Conservation (phyloP, 2,329 filamentous ascomycete species). For the Fusarium sambucinum region DNA sequence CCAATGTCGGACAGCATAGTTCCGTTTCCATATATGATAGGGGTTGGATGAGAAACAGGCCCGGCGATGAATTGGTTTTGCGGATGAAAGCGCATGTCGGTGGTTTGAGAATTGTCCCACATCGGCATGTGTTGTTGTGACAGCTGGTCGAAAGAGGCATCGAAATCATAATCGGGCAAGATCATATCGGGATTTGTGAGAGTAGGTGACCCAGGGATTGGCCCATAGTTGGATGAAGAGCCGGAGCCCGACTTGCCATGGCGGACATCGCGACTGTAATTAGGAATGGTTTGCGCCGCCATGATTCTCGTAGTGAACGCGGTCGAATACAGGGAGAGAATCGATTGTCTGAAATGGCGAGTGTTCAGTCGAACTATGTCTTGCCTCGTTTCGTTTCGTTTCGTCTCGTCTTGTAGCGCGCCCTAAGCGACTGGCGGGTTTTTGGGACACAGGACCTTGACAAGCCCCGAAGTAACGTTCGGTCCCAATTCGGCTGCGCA, state of each 20-base stretch:
- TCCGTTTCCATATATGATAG: conserved; percentile 76
- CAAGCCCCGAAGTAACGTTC: conserved; percentile 14
- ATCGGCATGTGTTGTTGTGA: conserved; percentile 64
- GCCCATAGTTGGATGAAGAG: conserved; percentile 55
- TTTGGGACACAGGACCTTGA: conserved; percentile 31
- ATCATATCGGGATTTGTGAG: conserved; percentile 97
- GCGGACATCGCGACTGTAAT: conserved; percentile 47
- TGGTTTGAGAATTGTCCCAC: conserved; percentile 63
- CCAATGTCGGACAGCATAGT: conserved; percentile 77
- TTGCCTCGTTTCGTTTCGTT: conserved; percentile 16
- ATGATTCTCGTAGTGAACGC: conserved; percentile 38
- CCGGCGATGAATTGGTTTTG: conserved; percentile 57
- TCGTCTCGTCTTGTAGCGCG: conserved; percentile 22
- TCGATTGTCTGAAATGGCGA: neutral
- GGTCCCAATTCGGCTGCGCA: conserved; percentile 33
- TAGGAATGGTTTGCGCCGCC: conserved; percentile 49
- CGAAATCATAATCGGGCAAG: conserved; percentile 77
- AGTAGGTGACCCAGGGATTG: conserved; percentile 80
- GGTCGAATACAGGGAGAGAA: conserved; percentile 3
- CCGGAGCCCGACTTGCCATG: conserved; percentile 46
- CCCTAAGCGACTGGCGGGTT: conserved; percentile 13
- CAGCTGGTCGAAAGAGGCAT: conserved; percentile 65
- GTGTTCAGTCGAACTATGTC: conserved; percentile 13
- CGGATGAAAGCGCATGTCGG: conserved; percentile 56
- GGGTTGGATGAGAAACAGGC: conserved; percentile 66